Conservation (phyloP, 257 asterid genomes). For the Sherardia arvensis region DNA sequence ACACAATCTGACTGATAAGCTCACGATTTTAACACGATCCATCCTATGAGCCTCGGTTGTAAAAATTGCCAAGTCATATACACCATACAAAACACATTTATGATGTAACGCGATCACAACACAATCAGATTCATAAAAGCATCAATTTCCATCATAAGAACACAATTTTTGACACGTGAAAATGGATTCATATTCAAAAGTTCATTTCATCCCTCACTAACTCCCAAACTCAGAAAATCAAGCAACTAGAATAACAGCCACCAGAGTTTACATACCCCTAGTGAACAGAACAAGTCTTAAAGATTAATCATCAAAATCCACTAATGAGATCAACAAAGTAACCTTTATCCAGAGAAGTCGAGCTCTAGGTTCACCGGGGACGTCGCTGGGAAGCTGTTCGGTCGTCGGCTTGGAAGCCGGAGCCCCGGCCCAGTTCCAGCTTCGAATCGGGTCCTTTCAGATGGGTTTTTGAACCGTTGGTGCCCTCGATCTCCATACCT, state of each 20-base stretch:
- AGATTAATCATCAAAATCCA: neutral
- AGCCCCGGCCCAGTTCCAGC: constrained; percentile 40
- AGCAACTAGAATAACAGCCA: neutral
- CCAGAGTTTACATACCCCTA: neutral
- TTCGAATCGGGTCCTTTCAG: constrained; percentile 34
- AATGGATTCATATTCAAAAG: too few relatives aligned
- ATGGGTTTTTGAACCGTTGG: constrained; percentile 27
- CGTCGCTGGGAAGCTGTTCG: constrained; percentile 64
- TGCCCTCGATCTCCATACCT: constrained; percentile 47
- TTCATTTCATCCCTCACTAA: too few relatives aligned
- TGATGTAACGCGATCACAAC: too few relatives aligned
- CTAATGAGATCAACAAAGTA: constrained; percentile 5
- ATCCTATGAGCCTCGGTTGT: too few relatives aligned
- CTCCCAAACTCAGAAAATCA: neutral
- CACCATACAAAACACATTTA: too few relatives aligned
- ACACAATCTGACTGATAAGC: too few relatives aligned
- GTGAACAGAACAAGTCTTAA: neutral
- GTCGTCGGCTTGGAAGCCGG: constrained; percentile 35
- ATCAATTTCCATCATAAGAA: too few relatives aligned
- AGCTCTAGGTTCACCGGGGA: too few relatives aligned
- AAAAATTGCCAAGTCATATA: too few relatives aligned
- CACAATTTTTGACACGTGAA: too few relatives aligned
- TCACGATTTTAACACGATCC: too few relatives aligned
- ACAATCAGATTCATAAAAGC: too few relatives aligned
- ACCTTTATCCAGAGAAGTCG: constrained; percentile 36